Base-by-base conservation (phyloP, 768 basidiomycete species). In the Suillus americanus region DNA sequence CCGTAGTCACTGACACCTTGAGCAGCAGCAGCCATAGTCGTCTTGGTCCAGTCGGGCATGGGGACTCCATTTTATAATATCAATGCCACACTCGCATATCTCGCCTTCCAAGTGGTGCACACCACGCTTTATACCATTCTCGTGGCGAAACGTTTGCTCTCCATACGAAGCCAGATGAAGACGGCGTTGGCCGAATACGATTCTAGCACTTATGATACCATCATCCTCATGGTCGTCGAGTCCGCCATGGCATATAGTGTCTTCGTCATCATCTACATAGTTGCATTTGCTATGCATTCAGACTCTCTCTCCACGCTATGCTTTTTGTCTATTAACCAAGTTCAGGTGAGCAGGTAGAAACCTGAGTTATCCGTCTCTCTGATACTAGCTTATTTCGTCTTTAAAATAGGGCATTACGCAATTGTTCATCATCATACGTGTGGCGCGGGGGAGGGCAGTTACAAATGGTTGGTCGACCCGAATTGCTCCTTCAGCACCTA, bases 371-470 rank as follows among this genome's bases (percentile, higher is more conserved):
- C 5, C 9, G 20, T 30, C 5, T 54, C 12, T 54, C 20, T 54
- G 33, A 54, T 54, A 12, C 18, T 33, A n/a, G 18, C 51, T 54
- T 53, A 3, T 51, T 30, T 53, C 2, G 1, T 30, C 20, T 18
- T 2, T 12, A 20, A 33, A 33, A 20, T 5, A 54, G 53, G 53
- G 53, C 5, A 54, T 54, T 13, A 3, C 53, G 5, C 53, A 54
- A 12, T 33, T 54, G 30, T 54, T 54, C 53, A 54, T 54, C 20
- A 54, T 54, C 30, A 54, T 54, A n/a, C 53, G 53, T n/a, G 53
- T 54, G 10, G 53, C 53, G 13, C 30, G 20, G 20, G 53, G 53
- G 20, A 54, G 33, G 53, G 53, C 33, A 33, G 10, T n/a, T 6
- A 54, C 53, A 54, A 4, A 12, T 10, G 18, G n/a, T 18, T 30